phyloP scores from a whole-genome alignment of 129 eudicot genomes.

The Dittrichia graveolens region DNA sequence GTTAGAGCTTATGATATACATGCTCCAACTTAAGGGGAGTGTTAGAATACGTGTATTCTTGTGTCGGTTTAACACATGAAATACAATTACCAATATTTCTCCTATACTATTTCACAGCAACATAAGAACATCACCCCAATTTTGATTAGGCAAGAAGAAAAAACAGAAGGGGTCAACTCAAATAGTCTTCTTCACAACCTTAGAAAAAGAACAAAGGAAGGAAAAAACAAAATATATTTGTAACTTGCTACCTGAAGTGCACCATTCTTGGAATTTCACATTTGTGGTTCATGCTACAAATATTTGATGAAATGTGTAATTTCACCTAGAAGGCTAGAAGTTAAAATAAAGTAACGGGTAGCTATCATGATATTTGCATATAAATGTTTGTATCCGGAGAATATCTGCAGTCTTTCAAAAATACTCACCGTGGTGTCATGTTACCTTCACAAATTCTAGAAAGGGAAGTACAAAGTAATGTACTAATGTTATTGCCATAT shows the following conservation, averaged over 20 bases:
- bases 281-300: constrained; percentile 15
- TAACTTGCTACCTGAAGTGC: not conserved
- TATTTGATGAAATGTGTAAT: not conserved
- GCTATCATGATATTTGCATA: not conserved
- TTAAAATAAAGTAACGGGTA: not conserved
- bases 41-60: no score
- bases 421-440: not conserved
- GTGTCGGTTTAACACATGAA: no score
- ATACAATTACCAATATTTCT: no score
- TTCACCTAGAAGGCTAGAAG: constrained; percentile 14
- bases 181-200: no score
- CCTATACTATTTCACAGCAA: no score
- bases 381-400: not conserved
- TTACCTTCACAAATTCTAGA: not conserved
- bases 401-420: not conserved
- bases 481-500: not conserved
- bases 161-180: no score
- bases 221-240: no score
- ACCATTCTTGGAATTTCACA: constrained; percentile 16
- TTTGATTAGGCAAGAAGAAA: no score
- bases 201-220: no score
- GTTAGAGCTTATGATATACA: no score
- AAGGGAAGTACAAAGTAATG: not conserved
- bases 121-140: no score
- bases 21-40: no score